phyloP scores from a whole-genome alignment of 129 eudicot genomes.

The Flaveria ramosissima region DNA sequence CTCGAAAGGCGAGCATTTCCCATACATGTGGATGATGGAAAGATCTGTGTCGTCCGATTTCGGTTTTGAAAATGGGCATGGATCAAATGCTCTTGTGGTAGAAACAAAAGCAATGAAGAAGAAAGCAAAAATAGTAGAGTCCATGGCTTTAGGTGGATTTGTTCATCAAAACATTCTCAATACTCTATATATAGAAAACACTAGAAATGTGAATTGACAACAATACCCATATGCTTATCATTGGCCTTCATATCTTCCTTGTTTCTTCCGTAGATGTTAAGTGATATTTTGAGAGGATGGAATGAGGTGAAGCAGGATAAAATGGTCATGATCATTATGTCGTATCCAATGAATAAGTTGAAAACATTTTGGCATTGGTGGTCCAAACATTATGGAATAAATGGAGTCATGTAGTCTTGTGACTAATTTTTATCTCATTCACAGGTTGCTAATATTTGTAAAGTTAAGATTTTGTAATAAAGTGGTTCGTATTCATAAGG shows the following conservation, averaged over 20 bases:
- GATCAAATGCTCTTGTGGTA: conserved; percentile 46
- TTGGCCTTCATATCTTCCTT: conserved; percentile 17
- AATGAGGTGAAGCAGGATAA: conserved; percentile 6
- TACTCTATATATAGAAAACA: conserved; percentile 17
- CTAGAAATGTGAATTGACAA: conserved; percentile 8
- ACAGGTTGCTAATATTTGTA: background rate
- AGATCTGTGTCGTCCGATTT: conserved; percentile 51
- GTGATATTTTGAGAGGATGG: background rate
- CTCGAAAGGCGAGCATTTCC: conserved; percentile 86
- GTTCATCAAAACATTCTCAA: background rate
- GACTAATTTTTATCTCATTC: conserved; percentile 16
- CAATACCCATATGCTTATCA: conserved; percentile 21
- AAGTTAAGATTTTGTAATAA: no score
- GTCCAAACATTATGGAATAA: background rate
- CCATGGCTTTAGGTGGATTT: conserved; percentile 34
- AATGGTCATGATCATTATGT: background rate
- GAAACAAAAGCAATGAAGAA: conserved; percentile 48
- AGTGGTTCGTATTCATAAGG: no score
- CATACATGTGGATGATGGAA: conserved; percentile 70
- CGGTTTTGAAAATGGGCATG: conserved; percentile 51
- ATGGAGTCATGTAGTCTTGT: background rate
- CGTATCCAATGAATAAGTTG: background rate
- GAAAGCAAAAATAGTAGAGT: conserved; percentile 41
- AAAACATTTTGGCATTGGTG: background rate
- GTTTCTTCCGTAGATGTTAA: conserved; percentile 1